A percentile compares a stretch with the other conserved stretches of the same genome.
Evolutionary conservation across 306 rosid genomes (phyloP).

Genomic region (Acacia confusa): DNA sequence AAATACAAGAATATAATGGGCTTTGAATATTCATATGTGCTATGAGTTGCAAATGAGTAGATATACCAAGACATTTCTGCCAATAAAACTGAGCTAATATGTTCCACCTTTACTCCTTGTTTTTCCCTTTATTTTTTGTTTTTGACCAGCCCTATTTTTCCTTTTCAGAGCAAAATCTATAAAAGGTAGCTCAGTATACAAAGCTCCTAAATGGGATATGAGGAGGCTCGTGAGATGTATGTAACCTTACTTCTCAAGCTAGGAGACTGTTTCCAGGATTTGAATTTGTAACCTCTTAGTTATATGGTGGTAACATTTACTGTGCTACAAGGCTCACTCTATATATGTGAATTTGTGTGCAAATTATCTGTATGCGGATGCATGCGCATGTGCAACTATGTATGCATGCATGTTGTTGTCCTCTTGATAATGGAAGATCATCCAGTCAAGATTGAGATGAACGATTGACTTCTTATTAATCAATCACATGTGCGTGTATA

Average conservation of each 20-base stretch:
- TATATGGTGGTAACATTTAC: no score
- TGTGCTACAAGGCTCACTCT: background rate
- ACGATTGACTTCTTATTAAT: slow-evolving; percentile 33
- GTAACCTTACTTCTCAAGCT: fast-evolving
- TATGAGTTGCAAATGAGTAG: background rate
- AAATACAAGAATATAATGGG: background rate
- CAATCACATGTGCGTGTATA: slow-evolving; percentile 37
- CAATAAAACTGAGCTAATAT: background rate
- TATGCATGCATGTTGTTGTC: background rate
- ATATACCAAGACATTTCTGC: background rate
- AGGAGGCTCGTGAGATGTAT: no score
- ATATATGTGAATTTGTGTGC: background rate
- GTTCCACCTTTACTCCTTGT: background rate
- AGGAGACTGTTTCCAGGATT: no score
- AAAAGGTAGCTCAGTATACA: no score
- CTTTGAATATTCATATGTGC: background rate
- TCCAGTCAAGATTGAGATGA: background rate
- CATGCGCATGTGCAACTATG: background rate
- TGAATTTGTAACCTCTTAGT: no score
- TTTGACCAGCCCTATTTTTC: background rate
- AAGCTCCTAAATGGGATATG: no score
- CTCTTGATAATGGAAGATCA: background rate
- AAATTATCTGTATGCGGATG: background rate
- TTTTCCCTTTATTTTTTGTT: background rate
- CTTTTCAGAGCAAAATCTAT: background rate